Evolutionary conservation across 176 grass and related monocot species (phyloP).

Genomic region (Hsuehochloa calcarea): DNA sequence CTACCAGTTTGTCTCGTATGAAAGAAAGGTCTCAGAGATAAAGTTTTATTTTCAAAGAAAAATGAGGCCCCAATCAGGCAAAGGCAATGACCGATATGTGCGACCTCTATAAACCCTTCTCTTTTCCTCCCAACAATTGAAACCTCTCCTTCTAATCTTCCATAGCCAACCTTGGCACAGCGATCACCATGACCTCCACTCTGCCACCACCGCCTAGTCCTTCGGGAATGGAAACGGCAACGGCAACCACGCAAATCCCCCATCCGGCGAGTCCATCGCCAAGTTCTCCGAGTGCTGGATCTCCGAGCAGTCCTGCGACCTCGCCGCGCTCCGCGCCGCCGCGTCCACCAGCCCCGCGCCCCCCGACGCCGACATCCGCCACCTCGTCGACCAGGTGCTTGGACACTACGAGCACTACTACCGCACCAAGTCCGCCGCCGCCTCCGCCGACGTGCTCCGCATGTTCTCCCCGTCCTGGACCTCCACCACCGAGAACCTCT

Average conservation of each 20-base stretch:
- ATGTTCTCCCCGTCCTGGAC: slow-evolving; percentile 80
- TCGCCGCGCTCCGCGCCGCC: slow-evolving; percentile 48
- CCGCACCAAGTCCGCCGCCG: slow-evolving; percentile 49
- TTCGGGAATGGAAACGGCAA: background rate
- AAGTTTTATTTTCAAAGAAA: no score
- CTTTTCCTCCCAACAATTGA: no score
- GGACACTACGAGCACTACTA: slow-evolving; percentile 79
- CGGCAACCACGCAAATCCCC: background rate
- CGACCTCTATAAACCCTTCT: no score
- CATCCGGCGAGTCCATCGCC: slow-evolving; percentile 25
- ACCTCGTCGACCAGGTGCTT: slow-evolving; percentile 42
- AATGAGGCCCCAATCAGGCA: no score
- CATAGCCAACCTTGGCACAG: background rate
- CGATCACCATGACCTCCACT: slow-evolving; percentile 10
- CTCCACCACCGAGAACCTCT: slow-evolving; percentile 71
- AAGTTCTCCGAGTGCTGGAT: slow-evolving; percentile 56
- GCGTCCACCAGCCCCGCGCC: background rate
- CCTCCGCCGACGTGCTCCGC: slow-evolving; percentile 32
- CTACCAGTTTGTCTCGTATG: no score
- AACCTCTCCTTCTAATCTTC: no score
- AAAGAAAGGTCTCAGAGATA: no score
- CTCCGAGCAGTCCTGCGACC: slow-evolving; percentile 56
- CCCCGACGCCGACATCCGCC: slow-evolving; percentile 5
- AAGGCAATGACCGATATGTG: no score
- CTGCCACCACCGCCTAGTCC: background rate